Evolutionary conservation across 768 basidiomycete species (phyloP), one percentile per base, ranked within the genome.

Genomic region (Floccularia luteovirens): DNA sequence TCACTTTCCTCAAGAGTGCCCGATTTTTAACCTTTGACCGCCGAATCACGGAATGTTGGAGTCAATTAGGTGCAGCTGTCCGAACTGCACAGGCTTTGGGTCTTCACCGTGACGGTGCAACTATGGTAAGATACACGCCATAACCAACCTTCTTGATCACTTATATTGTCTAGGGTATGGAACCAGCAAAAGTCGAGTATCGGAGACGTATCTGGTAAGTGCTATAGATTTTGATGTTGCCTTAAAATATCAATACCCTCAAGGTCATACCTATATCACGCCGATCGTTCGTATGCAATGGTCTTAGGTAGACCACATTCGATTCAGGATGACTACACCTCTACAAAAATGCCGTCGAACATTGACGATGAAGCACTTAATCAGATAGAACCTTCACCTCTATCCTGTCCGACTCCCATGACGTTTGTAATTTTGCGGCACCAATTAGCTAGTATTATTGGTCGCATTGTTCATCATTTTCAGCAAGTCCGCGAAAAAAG

Each of bases 11-110:
- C 1, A 37, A 77, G 74, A 75, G 73, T 46, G 74, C 75, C 34
- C 67, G 75, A 10, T 75, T 75, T 53, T 54, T 77, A 39, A 77
- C 77, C 46, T 75, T 89, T 52, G 86, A 90, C 54, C 77, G 86
- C 35, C 78, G 87, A 34, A 85, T 94, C 43, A 92, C 91, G 5
- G 92, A 96, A 62, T 92, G 91, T 52, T 97, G 92, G 90, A 90
- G 88, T 56, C 90, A 94, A 52, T 69, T 97, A 13, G 92, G 92
- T 24, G 91, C 92, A 4, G 90, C 90, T 35, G 82, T 97, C 11
- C 65, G 91, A 43, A 96, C 92, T 23, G 92, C 91, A 6, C 91
- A 94, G 52, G 92, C 92, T 2, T 76, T 97, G 16, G 93, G 92
- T 6, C 62, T 97, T 24, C 92, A 96, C 61, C 75, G 92, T 37